Base-by-base conservation (phyloP, 2,329 filamentous ascomycete species). In the Ciborinia camelliae region DNA sequence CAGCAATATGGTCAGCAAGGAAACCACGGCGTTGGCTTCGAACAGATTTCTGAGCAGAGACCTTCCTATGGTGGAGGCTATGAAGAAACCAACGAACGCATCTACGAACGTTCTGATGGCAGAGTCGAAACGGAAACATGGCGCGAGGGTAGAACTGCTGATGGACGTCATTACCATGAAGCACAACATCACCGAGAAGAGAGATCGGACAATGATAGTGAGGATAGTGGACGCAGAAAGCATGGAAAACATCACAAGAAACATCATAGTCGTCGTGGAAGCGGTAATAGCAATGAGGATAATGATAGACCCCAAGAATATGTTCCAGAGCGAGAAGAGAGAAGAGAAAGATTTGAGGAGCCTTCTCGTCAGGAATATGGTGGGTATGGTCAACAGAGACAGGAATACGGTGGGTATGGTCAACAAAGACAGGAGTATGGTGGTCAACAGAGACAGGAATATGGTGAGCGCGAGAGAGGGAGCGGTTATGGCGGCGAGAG, bases 51-150 rank as follows among this genome's bases (percentile, higher is more conserved):
- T 6, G 84, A 89, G 73, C 81, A 81, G 9, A 81, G 79, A 12
- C 79, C 81, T 23, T 78, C 75, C 8, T 76, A 80, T 61, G 81
- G 81, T 4, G 83, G 84, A 51, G 82, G 84, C 7, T 87, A 85
- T 67, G 82, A 88, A 71, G 79, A 85, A 68, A 83, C 80, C 47
- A 84, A 82, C 43, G 84, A 88, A 75, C 79, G 80, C 37, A 80
- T 83, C 62, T 79, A 79, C 62, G 73, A 76, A 35, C 75, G 76
- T 53, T 78, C 76, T 53, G 72, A 74, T 7, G 71, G 73, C 18
- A 72, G 75, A 50, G 64, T 72, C 35, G 70, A 76, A 50, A 69
- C 68, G 0, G 68, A 73, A 65, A 67, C 65, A 32, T 70, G 68
- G 69, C 45, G 61, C 26, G 65, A 71, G 52, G 69, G 70, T 20